Evolutionary conservation across 2,329 filamentous ascomycete genomes (phyloP), one percentile per base, ranked within the genome.

Genomic region (Penicillium sumatraense): DNA sequence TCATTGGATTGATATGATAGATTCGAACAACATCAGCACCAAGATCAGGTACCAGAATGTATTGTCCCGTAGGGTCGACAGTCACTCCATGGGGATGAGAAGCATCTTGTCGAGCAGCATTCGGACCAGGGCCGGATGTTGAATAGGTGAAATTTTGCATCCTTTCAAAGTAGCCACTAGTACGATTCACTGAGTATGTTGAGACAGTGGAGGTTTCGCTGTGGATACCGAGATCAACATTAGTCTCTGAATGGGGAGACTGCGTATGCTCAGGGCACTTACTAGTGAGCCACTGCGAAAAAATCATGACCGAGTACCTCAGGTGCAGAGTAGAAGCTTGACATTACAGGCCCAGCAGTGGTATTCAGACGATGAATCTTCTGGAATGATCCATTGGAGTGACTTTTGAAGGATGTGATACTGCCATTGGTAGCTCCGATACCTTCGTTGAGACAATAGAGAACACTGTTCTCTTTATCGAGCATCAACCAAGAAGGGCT

Each of bases 11-110:
- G 62, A 85, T 80, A 65, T 72, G 72, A 72, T 82, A 83, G 61
- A 85, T 77, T 54, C 81, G 82, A 50, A 84, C 73, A 20, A 81
- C 64, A 61, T 86, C 83, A 5, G 81, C 80, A 29, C 83, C 83
- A 2, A 85, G 75, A 58, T 86, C 83, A 1, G 81, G 77, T 7
- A 78, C 74, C 1, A 85, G 67, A 20, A 85, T 62, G 63, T 77
- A 84, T 78, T 80, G 57, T 81, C 82, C 10, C 75, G 68, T 61
- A 4, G 61, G 61, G 41, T 64, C 61, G 18, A 62, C 31, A 3
- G 81, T 75, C 5, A 77, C 77, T 16, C 80, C 76, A 69, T 86
- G 83, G 7, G 82, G 83, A 61, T 86, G 83, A 5, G 83, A 75
- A 5, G 75, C 77, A 53, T 84, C 79, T 66, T 86, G 83, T n/a